phyloP scores from a whole-genome alignment of 257 asterid species.

The Cinchona pubescens region DNA sequence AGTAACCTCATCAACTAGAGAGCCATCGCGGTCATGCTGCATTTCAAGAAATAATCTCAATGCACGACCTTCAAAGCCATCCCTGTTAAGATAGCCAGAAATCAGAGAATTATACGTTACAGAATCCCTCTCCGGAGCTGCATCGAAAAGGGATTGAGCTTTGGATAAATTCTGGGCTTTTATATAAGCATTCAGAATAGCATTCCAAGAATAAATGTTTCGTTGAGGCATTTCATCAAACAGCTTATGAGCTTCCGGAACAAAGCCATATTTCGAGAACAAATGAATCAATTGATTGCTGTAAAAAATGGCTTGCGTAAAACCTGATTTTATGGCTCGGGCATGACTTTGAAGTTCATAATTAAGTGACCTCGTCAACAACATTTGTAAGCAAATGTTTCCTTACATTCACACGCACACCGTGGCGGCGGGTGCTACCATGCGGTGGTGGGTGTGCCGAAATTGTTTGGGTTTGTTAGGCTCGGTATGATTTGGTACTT shows the following conservation, averaged over 20 bases:
- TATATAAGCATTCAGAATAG: constrained; percentile 54
- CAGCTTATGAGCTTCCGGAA: constrained; percentile 50
- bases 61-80: constrained; percentile 48
- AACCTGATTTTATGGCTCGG: constrained; percentile 48
- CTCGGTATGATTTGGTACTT: too few species aligned
- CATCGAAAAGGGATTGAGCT: constrained; percentile 52
- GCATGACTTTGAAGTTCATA: constrained; percentile 59
- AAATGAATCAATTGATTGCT: constrained; percentile 57
- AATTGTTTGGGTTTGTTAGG: too few species aligned
- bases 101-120: constrained; percentile 71
- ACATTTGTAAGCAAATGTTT: not conserved
- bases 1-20: constrained; percentile 61
- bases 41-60: constrained; percentile 49
- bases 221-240: constrained; percentile 81
- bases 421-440: too few species aligned
- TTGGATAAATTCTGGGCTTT: constrained; percentile 42
- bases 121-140: constrained; percentile 57
- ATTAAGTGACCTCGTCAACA: constrained; percentile 42
- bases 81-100: constrained; percentile 56
- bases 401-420: too few species aligned
- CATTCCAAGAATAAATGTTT: constrained; percentile 77
- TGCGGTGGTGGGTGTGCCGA: too few species aligned
- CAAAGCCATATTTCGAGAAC: constrained; percentile 44
- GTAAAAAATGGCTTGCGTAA: constrained; percentile 25
- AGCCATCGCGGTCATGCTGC: constrained; percentile 39